A percentile compares a stretch with the other conserved stretches of the same genome.
These are phyloP conservation scores for Waitea zeae DNA, from an alignment of 1,284 basidiomycete species.

Conservation along the genomic window DNA sequence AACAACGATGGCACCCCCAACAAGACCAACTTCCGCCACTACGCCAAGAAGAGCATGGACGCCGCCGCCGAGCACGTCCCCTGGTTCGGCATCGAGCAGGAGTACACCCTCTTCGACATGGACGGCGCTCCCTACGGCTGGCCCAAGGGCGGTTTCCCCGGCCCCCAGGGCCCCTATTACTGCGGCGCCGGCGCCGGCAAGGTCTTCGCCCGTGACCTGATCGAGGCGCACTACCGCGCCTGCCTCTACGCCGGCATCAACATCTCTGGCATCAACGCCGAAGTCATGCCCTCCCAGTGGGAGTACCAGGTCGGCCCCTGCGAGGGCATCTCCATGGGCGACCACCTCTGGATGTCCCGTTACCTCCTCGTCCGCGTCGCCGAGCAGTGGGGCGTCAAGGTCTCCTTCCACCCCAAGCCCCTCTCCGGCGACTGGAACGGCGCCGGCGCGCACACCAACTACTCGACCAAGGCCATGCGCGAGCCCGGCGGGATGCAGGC, in stretches of 20 bases:
- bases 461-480: slow-evolving; percentile 84
- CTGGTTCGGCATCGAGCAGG: slow-evolving; percentile 99
- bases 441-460: slow-evolving; percentile 94
- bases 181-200: slow-evolving; percentile 97
- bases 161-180: slow-evolving; percentile 99
- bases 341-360: slow-evolving; percentile 95
- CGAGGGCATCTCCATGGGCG: slow-evolving; percentile 95
- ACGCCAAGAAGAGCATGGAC: slow-evolving; percentile 88
- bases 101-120: slow-evolving; percentile 94
- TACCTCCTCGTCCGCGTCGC: slow-evolving; percentile 87
- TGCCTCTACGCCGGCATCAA: slow-evolving; percentile 96
- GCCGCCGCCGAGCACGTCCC: slow-evolving; percentile 67
- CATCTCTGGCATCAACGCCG: slow-evolving; percentile 99
- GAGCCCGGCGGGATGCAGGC: slow-evolving; percentile 86
- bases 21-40: slow-evolving; percentile 88
- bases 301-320: slow-evolving; percentile 99
- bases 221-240: slow-evolving; percentile 97
- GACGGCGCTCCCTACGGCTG: slow-evolving; percentile 90
- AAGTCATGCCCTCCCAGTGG: slow-evolving; percentile 99
- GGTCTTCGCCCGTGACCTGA: slow-evolving; percentile 96
- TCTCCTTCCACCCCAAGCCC: slow-evolving; percentile 99
- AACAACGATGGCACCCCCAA: slow-evolving; percentile 99
- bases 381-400: slow-evolving; percentile 97
- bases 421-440: slow-evolving; percentile 99
- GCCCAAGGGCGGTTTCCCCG: slow-evolving; percentile 99